A percentile compares a stretch with the other conserved stretches of the same genome.
phyloP scores from a whole-genome alignment of 1,284 basidiomycete genomes.

The Pyrrhoderma lamaoense region DNA sequence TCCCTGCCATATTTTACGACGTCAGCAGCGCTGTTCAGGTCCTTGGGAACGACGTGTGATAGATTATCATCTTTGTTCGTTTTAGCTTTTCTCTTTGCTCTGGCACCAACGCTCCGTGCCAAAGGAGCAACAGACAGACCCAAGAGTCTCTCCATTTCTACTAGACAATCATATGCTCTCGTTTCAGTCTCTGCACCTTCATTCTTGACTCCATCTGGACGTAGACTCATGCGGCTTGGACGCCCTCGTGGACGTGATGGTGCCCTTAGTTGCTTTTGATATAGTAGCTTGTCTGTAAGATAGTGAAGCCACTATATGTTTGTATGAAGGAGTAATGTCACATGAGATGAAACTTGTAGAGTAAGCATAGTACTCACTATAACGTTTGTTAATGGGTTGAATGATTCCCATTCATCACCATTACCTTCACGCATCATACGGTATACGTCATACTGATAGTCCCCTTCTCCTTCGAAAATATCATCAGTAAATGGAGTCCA shows the following conservation, averaged over 20 bases:
- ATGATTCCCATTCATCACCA: conserved; percentile 60
- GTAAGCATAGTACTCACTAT: conserved; percentile 53
- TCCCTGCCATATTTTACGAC: conserved; percentile 25
- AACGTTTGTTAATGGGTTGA: conserved; percentile 78
- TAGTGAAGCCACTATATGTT: conserved; percentile 75
- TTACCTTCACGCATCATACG: conserved; percentile 72
- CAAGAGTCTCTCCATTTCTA: conserved; percentile 28
- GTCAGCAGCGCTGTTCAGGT: conserved; percentile 24
- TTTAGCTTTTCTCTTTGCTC: conserved; percentile 2
- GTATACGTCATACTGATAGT: conserved; percentile 94
- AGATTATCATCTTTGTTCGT: conserved; percentile 11
- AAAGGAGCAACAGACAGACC: not conserved
- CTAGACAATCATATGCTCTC: conserved; percentile 28
- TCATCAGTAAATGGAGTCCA: conserved; percentile 79
- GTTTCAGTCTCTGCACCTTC: conserved; percentile 26
- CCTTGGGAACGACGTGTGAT: not conserved
- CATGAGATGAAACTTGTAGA: too few species aligned
- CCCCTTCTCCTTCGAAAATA: conserved; percentile 81
- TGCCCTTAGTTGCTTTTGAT: conserved; percentile 56
- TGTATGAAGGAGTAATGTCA: too few species aligned
- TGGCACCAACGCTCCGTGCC: conserved; percentile 3
- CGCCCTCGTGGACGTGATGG: conserved; percentile 26
- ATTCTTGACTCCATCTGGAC: conserved; percentile 14
- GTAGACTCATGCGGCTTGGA: conserved; percentile 24
- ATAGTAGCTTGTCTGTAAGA: conserved; percentile 61